Percentiles rank a stretch among this genome's conserved stretches.
phyloP scores from a whole-genome alignment of 2,329 filamentous ascomycete genomes.

The Bipolaris sorokiniana region DNA sequence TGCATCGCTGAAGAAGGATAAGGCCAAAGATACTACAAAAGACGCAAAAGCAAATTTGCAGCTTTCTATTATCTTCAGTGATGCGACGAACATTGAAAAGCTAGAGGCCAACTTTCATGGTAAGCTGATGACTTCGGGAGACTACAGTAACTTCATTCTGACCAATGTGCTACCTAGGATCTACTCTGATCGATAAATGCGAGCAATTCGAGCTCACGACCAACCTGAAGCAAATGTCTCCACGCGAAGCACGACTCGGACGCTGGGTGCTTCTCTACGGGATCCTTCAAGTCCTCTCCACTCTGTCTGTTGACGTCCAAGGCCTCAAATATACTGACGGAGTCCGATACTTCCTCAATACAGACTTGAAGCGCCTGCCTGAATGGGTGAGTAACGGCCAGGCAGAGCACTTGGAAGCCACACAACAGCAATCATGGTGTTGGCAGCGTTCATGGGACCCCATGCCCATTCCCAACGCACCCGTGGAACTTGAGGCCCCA shows the following conservation, averaged over 20 bases:
- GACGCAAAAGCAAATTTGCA: slow-evolving; percentile 51
- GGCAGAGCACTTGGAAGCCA: slow-evolving; percentile 36
- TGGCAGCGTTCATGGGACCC: slow-evolving; percentile 45
- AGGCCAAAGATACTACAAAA: slow-evolving; percentile 37
- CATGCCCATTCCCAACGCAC: slow-evolving; percentile 25
- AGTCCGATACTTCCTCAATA: slow-evolving; percentile 51
- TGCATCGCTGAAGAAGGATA: slow-evolving; percentile 44
- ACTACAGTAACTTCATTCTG: slow-evolving; percentile 3
- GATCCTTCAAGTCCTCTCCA: slow-evolving; percentile 51
- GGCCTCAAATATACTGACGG: slow-evolving; percentile 47
- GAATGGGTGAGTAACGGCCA: slow-evolving; percentile 45
- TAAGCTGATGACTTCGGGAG: slow-evolving; percentile 16
- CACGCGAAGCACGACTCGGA: slow-evolving; percentile 52
- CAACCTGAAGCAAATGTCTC: slow-evolving; percentile 40
- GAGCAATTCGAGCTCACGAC: slow-evolving; percentile 50
- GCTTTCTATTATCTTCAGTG: slow-evolving; percentile 49
- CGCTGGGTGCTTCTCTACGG: slow-evolving; percentile 54
- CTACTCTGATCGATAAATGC: slow-evolving; percentile 50
- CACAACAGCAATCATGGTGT: slow-evolving; percentile 44
- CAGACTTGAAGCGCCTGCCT: slow-evolving; percentile 46
- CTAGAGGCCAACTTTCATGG: slow-evolving; percentile 46
- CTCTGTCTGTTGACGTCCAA: slow-evolving; percentile 50
- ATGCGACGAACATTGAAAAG: slow-evolving; percentile 51
- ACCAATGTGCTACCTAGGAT: slow-evolving; percentile 32
- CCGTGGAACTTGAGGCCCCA: slow-evolving; percentile 43